Percentiles rank a stretch among this genome's conserved stretches.
phyloP scores from a whole-genome alignment of 129 eudicot genomes.

The Flaveria robusta region DNA sequence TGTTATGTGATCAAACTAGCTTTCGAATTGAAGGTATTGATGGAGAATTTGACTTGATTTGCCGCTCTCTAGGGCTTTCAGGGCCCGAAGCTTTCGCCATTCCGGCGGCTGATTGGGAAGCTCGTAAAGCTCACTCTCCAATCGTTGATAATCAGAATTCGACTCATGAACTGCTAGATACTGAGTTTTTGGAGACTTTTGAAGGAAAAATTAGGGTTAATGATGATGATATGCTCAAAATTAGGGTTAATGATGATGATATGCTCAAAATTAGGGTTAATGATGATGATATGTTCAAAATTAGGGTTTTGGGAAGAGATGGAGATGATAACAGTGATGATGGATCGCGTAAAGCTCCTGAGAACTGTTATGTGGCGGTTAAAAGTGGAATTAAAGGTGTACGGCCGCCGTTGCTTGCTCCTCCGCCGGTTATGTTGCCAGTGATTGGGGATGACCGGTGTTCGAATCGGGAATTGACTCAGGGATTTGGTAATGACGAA shows the following conservation, averaged over 20 bases:
- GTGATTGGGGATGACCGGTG: constrained; percentile 39
- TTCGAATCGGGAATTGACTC: background rate
- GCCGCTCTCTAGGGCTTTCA: constrained; percentile 51
- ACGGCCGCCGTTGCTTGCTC: constrained; percentile 48
- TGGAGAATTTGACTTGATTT: constrained; percentile 51
- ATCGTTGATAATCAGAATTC: background rate
- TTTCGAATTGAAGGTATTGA: constrained; percentile 51
- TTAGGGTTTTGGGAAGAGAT: background rate
- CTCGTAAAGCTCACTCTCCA: constrained; percentile 35
- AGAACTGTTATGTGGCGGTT: constrained; percentile 4
- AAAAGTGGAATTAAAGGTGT: constrained; percentile 53
- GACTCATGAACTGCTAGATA: background rate
- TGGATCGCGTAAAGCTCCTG: constrained; percentile 3
- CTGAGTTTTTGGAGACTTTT: constrained; percentile 3
- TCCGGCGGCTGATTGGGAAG: constrained; percentile 55
- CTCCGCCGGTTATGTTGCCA: constrained; percentile 40
- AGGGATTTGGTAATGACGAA: background rate
- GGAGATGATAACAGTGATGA: constrained; percentile 2
- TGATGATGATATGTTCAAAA: background rate
- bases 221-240: too few species aligned
- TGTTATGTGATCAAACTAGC: constrained; percentile 35
- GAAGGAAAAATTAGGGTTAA: constrained; percentile 32
- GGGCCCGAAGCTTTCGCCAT: constrained; percentile 66
- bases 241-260: too few species aligned
- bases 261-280: constrained; percentile 11